Conservation (phyloP, 2,329 filamentous ascomycete species). For the Tolypocladium amazonense region DNA sequence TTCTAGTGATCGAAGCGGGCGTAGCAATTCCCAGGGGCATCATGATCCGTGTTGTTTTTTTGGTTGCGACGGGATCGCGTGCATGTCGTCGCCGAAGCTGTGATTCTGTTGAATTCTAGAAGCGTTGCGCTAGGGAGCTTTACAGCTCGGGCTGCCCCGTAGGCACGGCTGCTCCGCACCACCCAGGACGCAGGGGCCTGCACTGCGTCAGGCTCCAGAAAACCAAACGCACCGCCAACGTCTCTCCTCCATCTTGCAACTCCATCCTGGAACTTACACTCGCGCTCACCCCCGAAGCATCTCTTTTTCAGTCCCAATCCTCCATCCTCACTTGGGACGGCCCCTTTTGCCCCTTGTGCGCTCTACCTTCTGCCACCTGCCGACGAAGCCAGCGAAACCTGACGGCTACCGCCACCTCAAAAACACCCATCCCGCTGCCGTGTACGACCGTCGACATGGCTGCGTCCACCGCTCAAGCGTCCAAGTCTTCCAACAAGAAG, state of each 20-base stretch:
- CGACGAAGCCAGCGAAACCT: neutral
- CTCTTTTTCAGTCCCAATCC: neutral
- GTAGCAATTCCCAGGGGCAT: neutral
- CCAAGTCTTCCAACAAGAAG: slow-evolving; percentile 63
- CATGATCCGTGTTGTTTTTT: neutral
- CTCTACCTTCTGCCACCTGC: neutral
- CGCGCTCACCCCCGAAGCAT: neutral
- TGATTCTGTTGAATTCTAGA: slow-evolving; percentile 19
- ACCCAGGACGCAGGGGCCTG: neutral
- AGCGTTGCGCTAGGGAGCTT: slow-evolving; percentile 5
- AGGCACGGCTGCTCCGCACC: neutral
- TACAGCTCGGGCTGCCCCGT: neutral
- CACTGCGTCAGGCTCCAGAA: neutral
- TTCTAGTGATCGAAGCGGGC: neutral
- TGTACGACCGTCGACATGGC: slow-evolving; percentile 36
- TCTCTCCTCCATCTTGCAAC: neutral
- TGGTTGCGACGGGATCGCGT: neutral
- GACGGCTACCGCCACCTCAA: neutral
- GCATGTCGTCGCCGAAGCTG: neutral
- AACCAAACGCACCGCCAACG: neutral
- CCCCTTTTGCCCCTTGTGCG: neutral
- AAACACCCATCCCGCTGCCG: neutral
- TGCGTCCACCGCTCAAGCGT: slow-evolving; percentile 48
- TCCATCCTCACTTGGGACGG: neutral
- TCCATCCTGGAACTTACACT: neutral